Evolutionary conservation across 805 yeast species (phyloP), one percentile per base, ranked within the genome.

Genomic region (Barnettozyma siamensis): DNA sequence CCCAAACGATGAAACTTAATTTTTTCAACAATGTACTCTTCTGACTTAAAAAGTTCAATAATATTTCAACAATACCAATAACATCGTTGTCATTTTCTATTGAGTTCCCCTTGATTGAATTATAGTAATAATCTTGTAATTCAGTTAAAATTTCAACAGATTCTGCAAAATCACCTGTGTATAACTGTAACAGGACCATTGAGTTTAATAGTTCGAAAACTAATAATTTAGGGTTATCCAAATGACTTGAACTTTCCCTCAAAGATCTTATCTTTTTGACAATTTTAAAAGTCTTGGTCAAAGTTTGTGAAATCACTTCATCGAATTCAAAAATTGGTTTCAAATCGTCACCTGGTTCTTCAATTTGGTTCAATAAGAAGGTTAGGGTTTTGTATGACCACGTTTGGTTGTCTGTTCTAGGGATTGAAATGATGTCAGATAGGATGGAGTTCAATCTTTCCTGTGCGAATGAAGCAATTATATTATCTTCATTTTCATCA

Each of bases 191-290:
- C 18, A 88, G 61, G 4, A 82, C 81, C 73, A 85, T 76, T 0
- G 96, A 82, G 42, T 85, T 75, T 34, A 91, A 65, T 29, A 86
- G 64, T 59, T 88, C 94, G 54, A 91, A 82, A 33, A 88, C 83
- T 43, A 66, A 65, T 46, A 80, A 57, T 49, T 76, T 74, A 1
- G 61, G 45, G 31, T 48, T 53, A 20, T 47, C 64, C 31, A 42
- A 19, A 36, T 54, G 59, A 8, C 46, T 37, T 4, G 53, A 57
- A 5, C 68, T 51, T 27, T 47, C 56, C 38, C 68, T 59, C 42
- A 64, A 58, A 20, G 62, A 55, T 45, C 62, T 59, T 18, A 78
- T 68, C 38, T 66, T 63, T 16, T 64, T 64, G 36, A 88, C 64
- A 2, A 73, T 63, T 13, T 65, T 65, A 31, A 77, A 56, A 4